Percentiles rank a stretch among this genome's conserved stretches.
Evolutionary conservation across 768 basidiomycete species (phyloP).

Genomic region (Pulveroboletus sp.): DNA sequence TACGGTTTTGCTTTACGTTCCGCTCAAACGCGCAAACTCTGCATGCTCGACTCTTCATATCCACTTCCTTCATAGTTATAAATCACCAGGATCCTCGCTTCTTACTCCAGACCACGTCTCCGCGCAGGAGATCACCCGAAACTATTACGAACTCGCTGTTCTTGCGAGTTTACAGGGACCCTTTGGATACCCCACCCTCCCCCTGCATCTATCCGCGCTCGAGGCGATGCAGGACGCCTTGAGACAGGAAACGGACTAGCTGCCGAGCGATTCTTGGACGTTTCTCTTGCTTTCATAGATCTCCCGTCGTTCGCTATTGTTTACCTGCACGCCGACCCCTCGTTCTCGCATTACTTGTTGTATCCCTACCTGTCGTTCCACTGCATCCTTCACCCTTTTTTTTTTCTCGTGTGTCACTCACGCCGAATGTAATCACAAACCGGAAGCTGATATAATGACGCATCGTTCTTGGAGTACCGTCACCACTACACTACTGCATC

Average conservation of each 20-base stretch:
- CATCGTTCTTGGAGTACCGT: constrained; percentile 11
- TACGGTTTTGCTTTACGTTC: constrained; percentile 57
- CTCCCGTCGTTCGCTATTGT: constrained; percentile 3
- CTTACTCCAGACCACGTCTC: constrained; percentile 32
- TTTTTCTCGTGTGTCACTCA: constrained; percentile 12
- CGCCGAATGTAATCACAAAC: constrained; percentile 17
- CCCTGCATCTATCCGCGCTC: constrained; percentile 71
- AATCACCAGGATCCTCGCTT: constrained; percentile 39
- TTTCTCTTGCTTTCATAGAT: constrained; percentile 13
- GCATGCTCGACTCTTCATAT: constrained; percentile 51
- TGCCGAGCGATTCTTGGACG: neutral
- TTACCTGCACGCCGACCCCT: constrained; percentile 10
- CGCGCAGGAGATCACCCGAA: constrained; percentile 56
- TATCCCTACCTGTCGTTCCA: constrained; percentile 28
- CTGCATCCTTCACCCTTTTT: constrained; percentile 24
- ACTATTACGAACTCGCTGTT: constrained; percentile 66
- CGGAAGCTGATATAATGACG: constrained; percentile 14
- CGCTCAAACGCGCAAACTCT: constrained; percentile 36
- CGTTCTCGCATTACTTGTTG: constrained; percentile 22
- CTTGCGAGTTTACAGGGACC: constrained; percentile 46
- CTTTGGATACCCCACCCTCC: constrained; percentile 50
- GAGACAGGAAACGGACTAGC: constrained; percentile 27
- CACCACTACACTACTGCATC: constrained; percentile 49
- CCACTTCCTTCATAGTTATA: constrained; percentile 53
- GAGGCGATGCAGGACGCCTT: constrained; percentile 52